Percentiles rank a stretch among this genome's conserved stretches.
These are phyloP conservation scores for Spergularia marina DNA, from an alignment of 148 eudicot genomes.

Conservation along the genomic window DNA sequence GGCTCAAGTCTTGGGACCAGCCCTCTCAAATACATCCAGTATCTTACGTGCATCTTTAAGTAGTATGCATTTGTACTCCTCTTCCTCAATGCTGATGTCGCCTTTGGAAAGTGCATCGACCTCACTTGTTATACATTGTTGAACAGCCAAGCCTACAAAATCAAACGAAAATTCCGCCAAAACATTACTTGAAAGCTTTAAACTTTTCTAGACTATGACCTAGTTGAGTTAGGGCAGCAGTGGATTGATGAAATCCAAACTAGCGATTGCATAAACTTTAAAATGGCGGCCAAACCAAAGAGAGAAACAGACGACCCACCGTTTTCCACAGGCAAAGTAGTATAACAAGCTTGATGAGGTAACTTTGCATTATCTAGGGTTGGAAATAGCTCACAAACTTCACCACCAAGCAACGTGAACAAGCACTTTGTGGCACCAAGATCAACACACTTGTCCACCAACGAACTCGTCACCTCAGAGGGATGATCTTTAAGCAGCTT, in stretches of 20 bases:
- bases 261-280: neutral
- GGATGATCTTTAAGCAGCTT: slow-evolving; percentile 1
- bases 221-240: too few species aligned
- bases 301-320: neutral
- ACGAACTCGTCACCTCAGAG: neutral
- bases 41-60: too few species aligned
- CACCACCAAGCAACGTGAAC: neutral
- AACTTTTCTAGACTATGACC: neutral
- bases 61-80: neutral
- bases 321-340: neutral
- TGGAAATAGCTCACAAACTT: neutral
- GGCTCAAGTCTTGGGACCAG: too few species aligned
- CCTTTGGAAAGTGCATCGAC: too few species aligned
- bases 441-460: neutral
- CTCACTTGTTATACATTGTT: neutral
- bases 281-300: neutral
- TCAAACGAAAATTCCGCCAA: neutral
- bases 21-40: too few species aligned
- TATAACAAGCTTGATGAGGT: neutral
- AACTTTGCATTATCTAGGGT: neutral
- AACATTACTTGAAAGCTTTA: neutral
- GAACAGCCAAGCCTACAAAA: slow-evolving; percentile 3
- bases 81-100: neutral
- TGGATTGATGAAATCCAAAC: too few species aligned
- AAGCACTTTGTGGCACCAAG: slow-evolving; percentile 2